Evolutionary conservation across 352 stramenopile species (phyloP).

Genomic region (Phytophthora colocasiae): DNA sequence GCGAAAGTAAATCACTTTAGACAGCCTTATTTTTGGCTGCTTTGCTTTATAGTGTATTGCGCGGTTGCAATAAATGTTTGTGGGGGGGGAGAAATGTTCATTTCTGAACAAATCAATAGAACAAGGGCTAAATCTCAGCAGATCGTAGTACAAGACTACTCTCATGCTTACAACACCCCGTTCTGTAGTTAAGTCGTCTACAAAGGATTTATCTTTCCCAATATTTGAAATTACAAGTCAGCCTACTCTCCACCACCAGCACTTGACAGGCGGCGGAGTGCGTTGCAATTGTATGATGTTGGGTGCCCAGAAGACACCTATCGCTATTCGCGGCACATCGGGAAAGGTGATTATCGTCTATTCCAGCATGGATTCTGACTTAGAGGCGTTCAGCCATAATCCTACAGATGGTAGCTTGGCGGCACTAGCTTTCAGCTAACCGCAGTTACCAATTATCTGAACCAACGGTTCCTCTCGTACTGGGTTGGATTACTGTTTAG

Average conservation of each 20-base stretch:
- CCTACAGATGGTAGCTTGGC: constrained; percentile 93
- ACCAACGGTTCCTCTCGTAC: constrained; percentile 93
- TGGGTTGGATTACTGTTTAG: constrained; percentile 90
- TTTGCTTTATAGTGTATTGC: constrained; percentile 4
- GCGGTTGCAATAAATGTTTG: not conserved
- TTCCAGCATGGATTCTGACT: constrained; percentile 75
- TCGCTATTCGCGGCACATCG: constrained; percentile 73
- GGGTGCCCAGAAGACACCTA: constrained; percentile 33
- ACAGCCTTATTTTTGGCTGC: not conserved
- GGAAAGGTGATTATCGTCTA: constrained; percentile 83
- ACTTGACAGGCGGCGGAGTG: constrained; percentile 31
- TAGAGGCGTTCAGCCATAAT: constrained; percentile 94
- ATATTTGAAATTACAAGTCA: constrained; percentile 76
- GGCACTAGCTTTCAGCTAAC: constrained; percentile 91
- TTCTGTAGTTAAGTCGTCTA: constrained; percentile 84
- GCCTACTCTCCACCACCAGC: constrained; percentile 27
- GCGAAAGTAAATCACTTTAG: constrained; percentile 2
- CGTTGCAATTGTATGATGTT: constrained; percentile 51
- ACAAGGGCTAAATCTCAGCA: no score
- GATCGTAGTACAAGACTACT: no score
- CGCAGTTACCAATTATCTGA: constrained; percentile 91
- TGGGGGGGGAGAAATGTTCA: constrained; percentile 12
- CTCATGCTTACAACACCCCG: no score
- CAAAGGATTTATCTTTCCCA: constrained; percentile 89
- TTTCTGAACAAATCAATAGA: constrained; percentile 4